Conservation (phyloP, 495 filamentous ascomycete species). For the Neurospora hispaniola region DNA sequence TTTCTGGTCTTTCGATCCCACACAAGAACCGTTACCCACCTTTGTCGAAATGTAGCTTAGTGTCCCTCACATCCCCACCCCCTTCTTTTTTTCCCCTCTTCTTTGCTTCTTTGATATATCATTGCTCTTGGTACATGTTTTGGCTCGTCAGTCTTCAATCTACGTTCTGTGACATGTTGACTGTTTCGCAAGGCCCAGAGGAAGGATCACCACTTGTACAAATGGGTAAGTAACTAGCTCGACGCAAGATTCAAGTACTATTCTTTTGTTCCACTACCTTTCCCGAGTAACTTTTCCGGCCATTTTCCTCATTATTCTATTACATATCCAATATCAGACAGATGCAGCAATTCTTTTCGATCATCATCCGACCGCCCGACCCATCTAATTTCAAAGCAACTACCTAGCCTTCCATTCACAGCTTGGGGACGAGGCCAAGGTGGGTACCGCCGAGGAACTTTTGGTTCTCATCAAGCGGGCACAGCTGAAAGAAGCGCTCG, state of each 20-base stretch:
- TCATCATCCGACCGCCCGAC: neutral
- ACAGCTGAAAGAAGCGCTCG: slow-evolving; percentile 60
- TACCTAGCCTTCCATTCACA: slow-evolving; percentile 14
- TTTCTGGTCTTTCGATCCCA: too few relatives aligned
- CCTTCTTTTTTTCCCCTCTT: too few relatives aligned
- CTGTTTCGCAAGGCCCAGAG: neutral
- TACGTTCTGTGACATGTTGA: neutral
- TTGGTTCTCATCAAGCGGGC: slow-evolving; percentile 43
- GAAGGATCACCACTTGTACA: neutral
- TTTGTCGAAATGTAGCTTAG: too few relatives aligned
- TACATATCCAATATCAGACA: neutral
- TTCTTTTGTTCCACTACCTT: neutral
- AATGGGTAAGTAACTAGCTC: neutral
- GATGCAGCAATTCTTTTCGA: neutral
- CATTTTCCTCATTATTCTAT: neutral
- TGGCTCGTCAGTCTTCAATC: too few relatives aligned
- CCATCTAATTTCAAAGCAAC: neutral
- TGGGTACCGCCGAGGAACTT: slow-evolving; percentile 36
- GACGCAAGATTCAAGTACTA: neutral
- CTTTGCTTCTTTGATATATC: too few relatives aligned
- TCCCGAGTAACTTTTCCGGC: neutral
- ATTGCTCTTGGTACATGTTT: too few relatives aligned
- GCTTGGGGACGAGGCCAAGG: slow-evolving; percentile 35
- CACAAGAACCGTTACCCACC: too few relatives aligned
- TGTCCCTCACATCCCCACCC: too few relatives aligned